Conservation (phyloP, 441 rosid genomes). For the Mallotus japonicus region DNA sequence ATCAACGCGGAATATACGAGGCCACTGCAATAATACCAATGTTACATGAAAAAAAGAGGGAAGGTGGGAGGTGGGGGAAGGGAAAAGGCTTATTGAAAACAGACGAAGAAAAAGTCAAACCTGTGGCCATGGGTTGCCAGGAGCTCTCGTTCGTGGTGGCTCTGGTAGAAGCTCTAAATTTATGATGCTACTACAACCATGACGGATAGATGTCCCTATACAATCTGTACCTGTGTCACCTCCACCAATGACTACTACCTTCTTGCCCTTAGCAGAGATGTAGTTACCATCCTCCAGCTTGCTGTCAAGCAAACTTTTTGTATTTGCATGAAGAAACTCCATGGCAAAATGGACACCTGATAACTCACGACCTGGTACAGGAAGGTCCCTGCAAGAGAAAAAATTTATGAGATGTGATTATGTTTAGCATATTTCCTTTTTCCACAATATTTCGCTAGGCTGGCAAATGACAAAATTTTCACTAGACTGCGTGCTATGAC, state of each 20-base stretch:
- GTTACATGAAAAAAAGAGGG: not conserved
- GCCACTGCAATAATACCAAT: conserved; percentile 65
- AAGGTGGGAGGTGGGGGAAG: too few relatives aligned
- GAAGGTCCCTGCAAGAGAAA: conserved; percentile 78
- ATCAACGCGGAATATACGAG: conserved; percentile 89
- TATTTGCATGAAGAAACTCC: conserved; percentile 97
- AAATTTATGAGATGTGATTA: conserved; percentile 2
- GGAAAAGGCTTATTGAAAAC: not conserved
- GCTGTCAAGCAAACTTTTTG: conserved; percentile 97
- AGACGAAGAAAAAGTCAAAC: conserved; percentile 32
- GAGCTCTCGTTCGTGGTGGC: conserved; percentile 86
- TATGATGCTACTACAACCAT: conserved; percentile 76
- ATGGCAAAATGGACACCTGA: conserved; percentile 96
- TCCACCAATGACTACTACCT: conserved; percentile 97
- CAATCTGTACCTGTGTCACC: conserved; percentile 99
- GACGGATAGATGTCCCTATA: conserved; percentile 97
- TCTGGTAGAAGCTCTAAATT: conserved; percentile 96
- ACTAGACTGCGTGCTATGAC: not conserved
- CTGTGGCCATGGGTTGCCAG: conserved; percentile 99
- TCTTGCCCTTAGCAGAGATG: conserved; percentile 93
- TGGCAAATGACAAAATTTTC: not conserved
- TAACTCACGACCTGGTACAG: conserved; percentile 84
- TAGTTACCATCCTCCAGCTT: conserved; percentile 76
- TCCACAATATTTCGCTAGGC: not conserved
- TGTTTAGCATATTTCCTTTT: not conserved